Evolutionary conservation across 2,329 filamentous ascomycete genomes (phyloP).

Genomic region (Cadophora gregata): DNA sequence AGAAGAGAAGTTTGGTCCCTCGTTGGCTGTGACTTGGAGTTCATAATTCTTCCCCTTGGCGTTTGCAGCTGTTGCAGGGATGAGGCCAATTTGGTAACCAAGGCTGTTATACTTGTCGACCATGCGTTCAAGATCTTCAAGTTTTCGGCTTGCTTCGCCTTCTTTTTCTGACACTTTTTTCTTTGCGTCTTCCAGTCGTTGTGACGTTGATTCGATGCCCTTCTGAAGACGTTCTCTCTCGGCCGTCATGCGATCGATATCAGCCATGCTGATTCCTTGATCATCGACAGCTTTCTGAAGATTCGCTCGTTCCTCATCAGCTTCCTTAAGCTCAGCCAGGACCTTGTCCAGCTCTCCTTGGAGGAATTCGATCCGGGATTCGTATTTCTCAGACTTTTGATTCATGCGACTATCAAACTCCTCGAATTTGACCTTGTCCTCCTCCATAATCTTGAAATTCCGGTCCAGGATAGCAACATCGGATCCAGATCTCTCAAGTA

Average conservation of each 20-base stretch:
- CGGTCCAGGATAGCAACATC: conserved; percentile 85
- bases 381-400: conserved; percentile 87
- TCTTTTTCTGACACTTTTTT: conserved; percentile 85
- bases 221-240: conserved; percentile 94
- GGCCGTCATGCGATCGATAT: conserved; percentile 98
- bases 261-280: conserved; percentile 94
- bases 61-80: conserved; percentile 83
- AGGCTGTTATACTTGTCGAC: conserved; percentile 93
- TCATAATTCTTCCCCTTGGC: conserved; percentile 88
- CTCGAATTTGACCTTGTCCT: conserved; percentile 94
- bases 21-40: conserved; percentile 80
- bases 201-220: conserved; percentile 77
- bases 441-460: conserved; percentile 90
- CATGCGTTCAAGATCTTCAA: conserved; percentile 90
- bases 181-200: conserved; percentile 84
- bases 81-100: conserved; percentile 91
- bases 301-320: conserved; percentile 79
- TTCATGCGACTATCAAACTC: conserved; percentile 88
- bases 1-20: conserved; percentile 76
- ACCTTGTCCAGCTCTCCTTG: conserved; percentile 86
- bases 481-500: conserved; percentile 84
- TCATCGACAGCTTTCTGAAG: conserved; percentile 89
- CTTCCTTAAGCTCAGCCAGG: conserved; percentile 74
- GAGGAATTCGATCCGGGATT: conserved; percentile 78
- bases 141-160: conserved; percentile 79